Percentiles rank a stretch among this genome's conserved stretches.
phyloP scores from a whole-genome alignment of 2,329 filamentous ascomycete genomes.

The Aureobasidium uvarum region DNA sequence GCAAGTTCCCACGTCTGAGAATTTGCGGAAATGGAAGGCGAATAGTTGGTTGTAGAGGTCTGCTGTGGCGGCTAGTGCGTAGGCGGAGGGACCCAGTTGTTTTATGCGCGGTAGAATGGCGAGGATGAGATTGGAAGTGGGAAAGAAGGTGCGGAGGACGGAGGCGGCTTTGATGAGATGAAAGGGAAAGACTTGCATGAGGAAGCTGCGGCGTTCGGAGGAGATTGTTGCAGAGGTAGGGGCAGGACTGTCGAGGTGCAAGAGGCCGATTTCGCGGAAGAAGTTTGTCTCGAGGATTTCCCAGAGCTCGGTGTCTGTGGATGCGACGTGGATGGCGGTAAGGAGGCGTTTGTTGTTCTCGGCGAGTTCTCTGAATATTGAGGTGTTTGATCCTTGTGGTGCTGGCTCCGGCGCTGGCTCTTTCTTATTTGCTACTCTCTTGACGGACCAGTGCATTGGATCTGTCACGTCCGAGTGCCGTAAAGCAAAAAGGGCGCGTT shows the following conservation, averaged over 20 bases:
- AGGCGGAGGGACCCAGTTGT: conserved; percentile 65
- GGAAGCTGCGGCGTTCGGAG: conserved; percentile 36
- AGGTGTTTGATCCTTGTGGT: too few relatives aligned
- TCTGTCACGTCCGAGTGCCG: too few relatives aligned
- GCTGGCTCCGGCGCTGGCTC: too few relatives aligned
- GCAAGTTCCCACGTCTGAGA: conserved; percentile 57
- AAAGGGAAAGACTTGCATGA: conserved; percentile 64
- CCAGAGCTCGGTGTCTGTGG: conserved; percentile 66
- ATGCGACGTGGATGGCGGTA: conserved; percentile 50
- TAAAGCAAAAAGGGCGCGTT: neutral
- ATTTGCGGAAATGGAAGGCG: conserved; percentile 59
- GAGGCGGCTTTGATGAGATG: conserved; percentile 59
- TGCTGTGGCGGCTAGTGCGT: conserved; percentile 68
- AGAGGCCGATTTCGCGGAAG: conserved; percentile 44
- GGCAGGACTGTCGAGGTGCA: conserved; percentile 28
- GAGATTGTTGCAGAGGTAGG: neutral
- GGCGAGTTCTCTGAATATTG: neutral
- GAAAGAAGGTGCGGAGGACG: conserved; percentile 59
- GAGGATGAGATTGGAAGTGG: conserved; percentile 59
- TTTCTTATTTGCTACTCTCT: too few relatives aligned
- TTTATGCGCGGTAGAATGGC: conserved; percentile 66
- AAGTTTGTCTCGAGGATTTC: conserved; percentile 64
- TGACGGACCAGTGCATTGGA: too few relatives aligned
- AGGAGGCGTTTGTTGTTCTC: neutral
- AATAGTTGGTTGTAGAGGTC: conserved; percentile 68